Base-by-base conservation (phyloP, 2,329 filamentous ascomycete species). In the Nigrospora oryzae region DNA sequence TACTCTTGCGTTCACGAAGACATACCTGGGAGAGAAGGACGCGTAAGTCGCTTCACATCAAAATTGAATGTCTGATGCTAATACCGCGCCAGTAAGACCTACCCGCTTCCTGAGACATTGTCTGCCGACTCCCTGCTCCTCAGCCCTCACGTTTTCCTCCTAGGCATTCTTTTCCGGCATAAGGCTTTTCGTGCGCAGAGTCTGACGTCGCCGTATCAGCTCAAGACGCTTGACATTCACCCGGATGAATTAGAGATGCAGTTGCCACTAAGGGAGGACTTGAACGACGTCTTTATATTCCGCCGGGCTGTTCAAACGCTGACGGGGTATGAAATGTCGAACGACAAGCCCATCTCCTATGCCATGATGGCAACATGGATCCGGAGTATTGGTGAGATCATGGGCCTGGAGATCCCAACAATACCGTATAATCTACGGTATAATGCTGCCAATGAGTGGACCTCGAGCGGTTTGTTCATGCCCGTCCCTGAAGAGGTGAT, bases 101-200 rank as follows among this genome's bases (percentile, higher is more conserved):
- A 66, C 39, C 48, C 48, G 2, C 48, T 68, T 31, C 59, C 56
- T 7, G 53, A 67, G 48, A 62, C 61, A 37, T 58, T 69, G 36
- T 65, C 60, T 54, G 48, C 64, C 48, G 55, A 46, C 2, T 64
- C 53, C 7, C 52, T 69, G 13, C 50, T 64, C 11, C 56, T 68
- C 16, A 68, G 58, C 48, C 56, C 52, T 5, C 51, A 68, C 49
- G 43, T 62, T 14, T 61, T 58, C 42, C 53, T 67, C 32, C 46
- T 65, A 11, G 53, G 57, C 17, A 56, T 60, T 36, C 48, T 58
- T 33, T 58, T 61, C 48, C 43, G 49, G 15, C 44, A 60, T 42
- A 40, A 47, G 40, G 53, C 52, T 1, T 61, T 60, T 41, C 15
- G 44, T 6, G 54, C 55, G 12, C 45, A 40, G 6, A 56, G 40